Evolutionary conservation across 1,284 basidiomycete genomes (phyloP), one percentile per base, ranked within the genome.

Genomic region (Cutaneotrichosporon curvatum): DNA sequence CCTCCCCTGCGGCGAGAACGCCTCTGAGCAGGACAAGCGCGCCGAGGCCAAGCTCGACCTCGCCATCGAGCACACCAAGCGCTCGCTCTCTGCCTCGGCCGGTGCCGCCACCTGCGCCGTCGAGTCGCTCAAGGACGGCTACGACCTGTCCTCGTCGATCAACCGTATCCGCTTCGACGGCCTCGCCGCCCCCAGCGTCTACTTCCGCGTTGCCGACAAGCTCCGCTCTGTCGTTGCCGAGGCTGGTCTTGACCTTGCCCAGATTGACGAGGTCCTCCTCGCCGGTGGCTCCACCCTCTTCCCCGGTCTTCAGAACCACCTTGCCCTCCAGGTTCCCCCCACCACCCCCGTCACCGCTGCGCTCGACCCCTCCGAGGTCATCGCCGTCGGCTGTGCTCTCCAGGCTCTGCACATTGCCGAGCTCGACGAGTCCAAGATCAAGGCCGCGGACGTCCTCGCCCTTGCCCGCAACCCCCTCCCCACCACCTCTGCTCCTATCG

Each of bases 131-230:
- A 94, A 95, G 69, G 92, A 95, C 55, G 94, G 95, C 10, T 68
- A 87, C 45, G 95, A 98, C 73, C 91, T 87, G 64, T 91, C 86
- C 11, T 84, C 84, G 9, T 81, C 83, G n/a, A 83, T 98, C 75
- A 97, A 96, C 73, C 81, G 90, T 38, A 80, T 94, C 73, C 81
- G 94, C 30, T 95, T 96, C 73, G 91, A 96, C 70, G 81, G 95
- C 74, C 80, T 96, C 57, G 81, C 84, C 3, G 75, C 80, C 9
- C 25, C 12, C n/a, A 60, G 79, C 11, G 77, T 92, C 30, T 97
- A 94, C 74, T 75, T 76, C 48, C 74, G 79, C 55, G 81, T 95
- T 43, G 78, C 79, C 25, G 68, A 71, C 22, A 79, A 81, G 47
- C 79, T 89, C 48, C 71, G 75, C 46, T 74, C 80, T 39, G 78